Conservation (phyloP, 192 early-diverging fungal species). For the Paraglomus occultum region DNA sequence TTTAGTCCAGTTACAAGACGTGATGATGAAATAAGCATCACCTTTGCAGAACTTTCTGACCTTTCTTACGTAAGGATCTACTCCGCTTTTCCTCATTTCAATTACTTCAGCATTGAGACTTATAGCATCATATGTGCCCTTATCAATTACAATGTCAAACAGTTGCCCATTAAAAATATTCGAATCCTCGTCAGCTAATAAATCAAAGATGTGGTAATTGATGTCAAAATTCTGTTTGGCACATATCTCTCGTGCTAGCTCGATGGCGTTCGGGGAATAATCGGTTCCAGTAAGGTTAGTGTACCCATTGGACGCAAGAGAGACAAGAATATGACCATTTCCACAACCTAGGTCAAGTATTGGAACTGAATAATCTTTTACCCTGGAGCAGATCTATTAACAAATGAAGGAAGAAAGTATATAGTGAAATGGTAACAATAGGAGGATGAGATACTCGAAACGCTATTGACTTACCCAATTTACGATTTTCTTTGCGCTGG, state of each 20-base stretch:
- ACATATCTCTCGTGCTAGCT: slow-evolving; percentile 67
- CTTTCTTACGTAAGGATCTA: slow-evolving; percentile 34
- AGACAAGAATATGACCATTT: slow-evolving; percentile 86
- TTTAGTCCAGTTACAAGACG: slow-evolving; percentile 93
- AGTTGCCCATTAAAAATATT: slow-evolving; percentile 32
- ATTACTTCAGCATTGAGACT: slow-evolving; percentile 58
- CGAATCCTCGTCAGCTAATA: slow-evolving; percentile 51
- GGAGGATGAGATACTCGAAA: background rate
- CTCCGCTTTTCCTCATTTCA: too few relatives aligned
- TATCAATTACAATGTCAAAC: slow-evolving; percentile 77
- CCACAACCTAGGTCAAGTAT: slow-evolving; percentile 90
- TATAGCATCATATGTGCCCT: slow-evolving; percentile 95
- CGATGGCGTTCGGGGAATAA: slow-evolving; percentile 76
- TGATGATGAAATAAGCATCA: slow-evolving; percentile 78
- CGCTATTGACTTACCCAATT: slow-evolving; percentile 65
- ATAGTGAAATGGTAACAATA: background rate
- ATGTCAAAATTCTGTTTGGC: slow-evolving; percentile 46
- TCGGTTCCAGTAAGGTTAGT: slow-evolving; percentile 79
- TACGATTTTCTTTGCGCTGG: slow-evolving; percentile 81
- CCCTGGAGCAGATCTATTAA: slow-evolving; percentile 28
- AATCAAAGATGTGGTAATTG: slow-evolving; percentile 56
- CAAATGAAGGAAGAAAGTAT: background rate
- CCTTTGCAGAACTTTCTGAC: slow-evolving; percentile 51
- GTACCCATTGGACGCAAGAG: slow-evolving; percentile 67
- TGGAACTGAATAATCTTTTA: slow-evolving; percentile 37